A percentile compares a stretch with the other conserved stretches of the same genome.
Evolutionary conservation across 2,329 filamentous ascomycete species (phyloP).

Genomic region (Talaromyces albobiverticillius): DNA sequence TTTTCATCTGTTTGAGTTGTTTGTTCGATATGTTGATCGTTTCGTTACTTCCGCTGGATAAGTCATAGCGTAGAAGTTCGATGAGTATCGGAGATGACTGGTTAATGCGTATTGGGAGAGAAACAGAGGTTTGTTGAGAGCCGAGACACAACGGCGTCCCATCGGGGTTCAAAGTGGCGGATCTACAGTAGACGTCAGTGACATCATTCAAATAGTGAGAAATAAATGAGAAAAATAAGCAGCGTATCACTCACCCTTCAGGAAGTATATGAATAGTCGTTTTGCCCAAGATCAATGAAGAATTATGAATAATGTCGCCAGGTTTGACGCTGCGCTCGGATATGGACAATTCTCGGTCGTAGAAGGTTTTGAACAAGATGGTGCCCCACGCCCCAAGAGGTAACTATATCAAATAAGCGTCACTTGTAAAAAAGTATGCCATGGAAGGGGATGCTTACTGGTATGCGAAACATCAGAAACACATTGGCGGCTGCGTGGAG

Average conservation of each 20-base stretch:
- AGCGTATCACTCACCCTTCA: slow-evolving; percentile 72
- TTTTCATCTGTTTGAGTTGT: slow-evolving; percentile 73
- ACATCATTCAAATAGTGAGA: slow-evolving; percentile 24
- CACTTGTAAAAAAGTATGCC: background rate
- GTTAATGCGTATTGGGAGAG: slow-evolving; percentile 87
- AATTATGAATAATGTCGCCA: slow-evolving; percentile 81
- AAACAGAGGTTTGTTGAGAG: slow-evolving; percentile 56
- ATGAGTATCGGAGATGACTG: slow-evolving; percentile 85
- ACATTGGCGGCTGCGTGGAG: slow-evolving; percentile 71
- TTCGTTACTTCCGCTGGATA: slow-evolving; percentile 77
- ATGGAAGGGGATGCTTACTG: slow-evolving; percentile 49
- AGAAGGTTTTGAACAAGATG: slow-evolving; percentile 73
- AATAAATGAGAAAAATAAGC: background rate
- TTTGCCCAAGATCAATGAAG: slow-evolving; percentile 89
- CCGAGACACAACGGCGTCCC: slow-evolving; percentile 78
- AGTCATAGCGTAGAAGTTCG: slow-evolving; percentile 81
- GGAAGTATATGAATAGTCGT: slow-evolving; percentile 97
- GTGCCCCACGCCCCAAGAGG: slow-evolving; percentile 72
- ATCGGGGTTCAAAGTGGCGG: slow-evolving; percentile 82
- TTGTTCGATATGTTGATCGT: slow-evolving; percentile 70
- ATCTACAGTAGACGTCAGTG: slow-evolving; percentile 47
- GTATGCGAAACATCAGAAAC: slow-evolving; percentile 90
- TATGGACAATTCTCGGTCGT: slow-evolving; percentile 88
- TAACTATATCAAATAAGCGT: slow-evolving; percentile 47
- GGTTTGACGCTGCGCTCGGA: slow-evolving; percentile 92